A percentile compares a stretch with the other conserved stretches of the same genome.
These are phyloP conservation scores for Pseudozyma hubeiensis DNA, from an alignment of 1,284 basidiomycete species.

Conservation along the genomic window DNA sequence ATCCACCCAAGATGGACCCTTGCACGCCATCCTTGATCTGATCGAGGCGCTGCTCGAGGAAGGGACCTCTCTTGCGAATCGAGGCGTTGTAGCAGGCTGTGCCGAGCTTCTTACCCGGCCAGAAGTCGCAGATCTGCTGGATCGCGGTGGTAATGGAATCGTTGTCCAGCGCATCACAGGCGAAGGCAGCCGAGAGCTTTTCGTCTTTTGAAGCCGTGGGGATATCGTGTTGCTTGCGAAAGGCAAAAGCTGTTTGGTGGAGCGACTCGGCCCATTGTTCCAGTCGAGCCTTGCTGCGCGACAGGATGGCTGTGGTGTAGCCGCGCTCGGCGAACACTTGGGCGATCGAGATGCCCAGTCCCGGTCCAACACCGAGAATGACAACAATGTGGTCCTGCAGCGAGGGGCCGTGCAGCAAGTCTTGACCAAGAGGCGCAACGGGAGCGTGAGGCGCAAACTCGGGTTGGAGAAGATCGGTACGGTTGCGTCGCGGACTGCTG, in stretches of 20 bases:
- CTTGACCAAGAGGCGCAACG: conserved; percentile 34
- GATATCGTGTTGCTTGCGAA: conserved; percentile 12
- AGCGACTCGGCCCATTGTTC: conserved; percentile 42
- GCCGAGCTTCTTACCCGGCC: conserved; percentile 49
- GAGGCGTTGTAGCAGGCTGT: conserved; percentile 59
- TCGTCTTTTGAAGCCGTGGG: background rate
- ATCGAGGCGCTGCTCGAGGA: conserved; percentile 38
- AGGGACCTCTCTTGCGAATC: conserved; percentile 46
- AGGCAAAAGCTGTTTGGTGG: conserved; percentile 22
- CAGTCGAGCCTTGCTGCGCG: conserved; percentile 43
- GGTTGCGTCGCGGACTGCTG: conserved; percentile 20
- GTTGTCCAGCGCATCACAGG: conserved; percentile 53
- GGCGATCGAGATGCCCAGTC: conserved; percentile 53
- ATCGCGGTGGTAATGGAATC: conserved; percentile 32
- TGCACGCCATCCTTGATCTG: conserved; percentile 46
- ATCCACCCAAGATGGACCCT: conserved; percentile 49
- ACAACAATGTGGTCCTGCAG: conserved; percentile 47
- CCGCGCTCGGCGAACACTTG: conserved; percentile 51
- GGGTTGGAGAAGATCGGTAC: conserved; percentile 44
- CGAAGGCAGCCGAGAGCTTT: conserved; percentile 43
- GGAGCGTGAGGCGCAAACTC: conserved; percentile 31
- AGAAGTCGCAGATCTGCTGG: conserved; percentile 20
- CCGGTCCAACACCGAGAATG: conserved; percentile 57
- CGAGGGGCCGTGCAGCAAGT: conserved; percentile 46
- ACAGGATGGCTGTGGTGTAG: conserved; percentile 56